Conservation (phyloP, 2,329 filamentous ascomycete genomes). For the Monilinia vaccinii-corymbosi region DNA sequence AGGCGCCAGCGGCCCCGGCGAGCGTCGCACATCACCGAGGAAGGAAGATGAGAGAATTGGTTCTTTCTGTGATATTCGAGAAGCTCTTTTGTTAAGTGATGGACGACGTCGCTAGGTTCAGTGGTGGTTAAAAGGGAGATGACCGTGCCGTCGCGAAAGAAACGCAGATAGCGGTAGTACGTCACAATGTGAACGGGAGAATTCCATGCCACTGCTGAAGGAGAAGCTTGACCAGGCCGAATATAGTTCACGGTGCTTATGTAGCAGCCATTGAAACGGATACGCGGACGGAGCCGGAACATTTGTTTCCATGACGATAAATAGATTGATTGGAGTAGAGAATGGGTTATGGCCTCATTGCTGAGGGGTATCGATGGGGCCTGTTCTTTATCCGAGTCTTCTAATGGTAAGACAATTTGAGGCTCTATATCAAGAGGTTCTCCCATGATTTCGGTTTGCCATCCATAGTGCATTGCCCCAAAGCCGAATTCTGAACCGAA, state of each 20-base stretch:
- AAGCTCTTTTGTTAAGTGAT: constrained; percentile 66
- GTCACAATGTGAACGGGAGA: constrained; percentile 90
- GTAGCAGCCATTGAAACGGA: constrained; percentile 93
- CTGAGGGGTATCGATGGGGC: not conserved
- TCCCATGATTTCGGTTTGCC: constrained; percentile 52
- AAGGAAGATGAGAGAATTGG: constrained; percentile 29
- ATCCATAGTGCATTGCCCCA: constrained; percentile 73
- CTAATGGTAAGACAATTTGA: not conserved
- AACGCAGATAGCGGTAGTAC: constrained; percentile 93
- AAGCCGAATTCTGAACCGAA: constrained; percentile 68
- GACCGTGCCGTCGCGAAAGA: constrained; percentile 81
- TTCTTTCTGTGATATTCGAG: constrained; percentile 34
- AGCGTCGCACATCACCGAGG: constrained; percentile 58
- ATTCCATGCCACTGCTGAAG: constrained; percentile 64
- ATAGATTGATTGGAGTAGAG: constrained; percentile 31
- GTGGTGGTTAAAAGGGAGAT: constrained; percentile 73
- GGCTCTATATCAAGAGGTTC: constrained; percentile 35
- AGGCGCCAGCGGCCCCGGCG: constrained; percentile 58
- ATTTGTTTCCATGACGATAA: constrained; percentile 52
- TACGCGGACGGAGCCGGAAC: constrained; percentile 72
- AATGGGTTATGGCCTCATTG: not conserved
- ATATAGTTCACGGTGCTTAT: constrained; percentile 96
- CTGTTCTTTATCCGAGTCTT: constrained; percentile 6
- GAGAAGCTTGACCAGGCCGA: constrained; percentile 65
- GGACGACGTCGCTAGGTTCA: constrained; percentile 81